Percentiles rank a stretch among this genome's conserved stretches.
These are phyloP conservation scores for Globisporangium emineosum DNA, from an alignment of 352 stramenopile species.

Conservation along the genomic window DNA sequence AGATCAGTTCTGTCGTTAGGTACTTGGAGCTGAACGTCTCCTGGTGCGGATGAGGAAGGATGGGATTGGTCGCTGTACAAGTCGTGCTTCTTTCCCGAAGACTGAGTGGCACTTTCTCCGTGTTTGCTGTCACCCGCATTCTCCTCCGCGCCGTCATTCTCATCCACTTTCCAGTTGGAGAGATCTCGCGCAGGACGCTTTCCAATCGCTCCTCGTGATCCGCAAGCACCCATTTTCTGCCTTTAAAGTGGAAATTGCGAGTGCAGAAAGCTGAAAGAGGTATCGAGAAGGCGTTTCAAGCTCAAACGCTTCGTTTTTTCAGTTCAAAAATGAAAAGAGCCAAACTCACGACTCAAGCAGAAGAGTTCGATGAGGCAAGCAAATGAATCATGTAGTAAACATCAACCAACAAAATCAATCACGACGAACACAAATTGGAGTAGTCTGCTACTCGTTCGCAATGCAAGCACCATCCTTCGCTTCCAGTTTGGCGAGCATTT, in stretches of 20 bases:
- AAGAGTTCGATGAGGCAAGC: too few relatives aligned
- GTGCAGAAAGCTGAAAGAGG: neutral
- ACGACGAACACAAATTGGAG: too few relatives aligned
- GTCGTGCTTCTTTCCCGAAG: conserved; percentile 11
- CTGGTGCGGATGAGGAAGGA: neutral
- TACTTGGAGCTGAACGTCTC: conserved; percentile 1
- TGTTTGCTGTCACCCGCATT: neutral
- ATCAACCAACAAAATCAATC: too few relatives aligned
- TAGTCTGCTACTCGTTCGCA: neutral
- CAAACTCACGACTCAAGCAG: too few relatives aligned
- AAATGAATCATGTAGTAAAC: too few relatives aligned
- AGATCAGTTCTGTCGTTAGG: conserved; percentile 13
- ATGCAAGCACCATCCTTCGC: neutral
- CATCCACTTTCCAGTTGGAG: conserved; percentile 45
- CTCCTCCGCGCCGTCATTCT: neutral
- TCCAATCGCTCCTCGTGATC: conserved; percentile 27
- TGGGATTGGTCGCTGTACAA: conserved; percentile 2
- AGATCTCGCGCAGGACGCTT: conserved; percentile 24
- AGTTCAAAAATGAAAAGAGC: too few relatives aligned
- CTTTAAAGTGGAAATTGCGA: neutral
- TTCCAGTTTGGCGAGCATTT: neutral
- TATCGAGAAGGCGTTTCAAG: neutral
- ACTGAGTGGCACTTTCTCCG: neutral
- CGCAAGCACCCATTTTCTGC: conserved; percentile 44
- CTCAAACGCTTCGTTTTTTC: neutral